phyloP scores from a whole-genome alignment of 345 rosid species.

The Ceriops tagal region DNA sequence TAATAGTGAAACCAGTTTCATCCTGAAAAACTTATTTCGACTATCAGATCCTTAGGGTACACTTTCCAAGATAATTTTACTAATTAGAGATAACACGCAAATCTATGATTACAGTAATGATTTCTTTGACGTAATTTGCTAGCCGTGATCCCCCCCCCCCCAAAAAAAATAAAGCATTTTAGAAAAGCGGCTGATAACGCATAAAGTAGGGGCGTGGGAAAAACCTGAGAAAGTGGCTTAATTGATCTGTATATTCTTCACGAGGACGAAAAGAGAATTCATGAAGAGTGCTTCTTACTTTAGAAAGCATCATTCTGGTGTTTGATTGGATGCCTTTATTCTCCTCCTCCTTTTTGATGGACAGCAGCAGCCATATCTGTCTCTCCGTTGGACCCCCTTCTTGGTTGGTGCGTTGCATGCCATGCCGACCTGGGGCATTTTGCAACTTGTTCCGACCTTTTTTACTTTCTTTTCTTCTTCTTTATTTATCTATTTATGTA shows the following conservation, averaged over 20 bases:
- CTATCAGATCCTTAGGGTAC: too few relatives aligned
- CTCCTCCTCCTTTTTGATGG: not conserved
- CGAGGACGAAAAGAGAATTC: not conserved
- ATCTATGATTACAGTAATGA: too few relatives aligned
- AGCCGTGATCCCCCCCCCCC: too few relatives aligned
- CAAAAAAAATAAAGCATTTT: too few relatives aligned
- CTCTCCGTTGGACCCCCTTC: constrained; percentile 5
- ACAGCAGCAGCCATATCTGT: not conserved
- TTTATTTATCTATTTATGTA: too few relatives aligned
- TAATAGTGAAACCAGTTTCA: too few relatives aligned
- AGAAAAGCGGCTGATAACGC: not conserved
- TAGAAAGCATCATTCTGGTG: constrained; percentile 6
- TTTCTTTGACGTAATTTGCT: too few relatives aligned
- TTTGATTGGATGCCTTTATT: constrained; percentile 8
- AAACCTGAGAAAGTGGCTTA: too few relatives aligned
- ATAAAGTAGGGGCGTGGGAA: not conserved
- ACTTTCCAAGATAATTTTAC: too few relatives aligned
- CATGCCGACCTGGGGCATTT: not conserved
- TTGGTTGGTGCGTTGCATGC: not conserved
- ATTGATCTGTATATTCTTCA: not conserved
- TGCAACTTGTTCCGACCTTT: not conserved
- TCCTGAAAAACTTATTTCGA: too few relatives aligned
- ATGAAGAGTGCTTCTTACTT: not conserved
- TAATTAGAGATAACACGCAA: too few relatives aligned
- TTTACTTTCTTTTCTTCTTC: too few relatives aligned